These are phyloP conservation scores for Achaetomium macrosporum DNA, from an alignment of 2,329 filamentous ascomycete genomes.

Conservation along the genomic window DNA sequence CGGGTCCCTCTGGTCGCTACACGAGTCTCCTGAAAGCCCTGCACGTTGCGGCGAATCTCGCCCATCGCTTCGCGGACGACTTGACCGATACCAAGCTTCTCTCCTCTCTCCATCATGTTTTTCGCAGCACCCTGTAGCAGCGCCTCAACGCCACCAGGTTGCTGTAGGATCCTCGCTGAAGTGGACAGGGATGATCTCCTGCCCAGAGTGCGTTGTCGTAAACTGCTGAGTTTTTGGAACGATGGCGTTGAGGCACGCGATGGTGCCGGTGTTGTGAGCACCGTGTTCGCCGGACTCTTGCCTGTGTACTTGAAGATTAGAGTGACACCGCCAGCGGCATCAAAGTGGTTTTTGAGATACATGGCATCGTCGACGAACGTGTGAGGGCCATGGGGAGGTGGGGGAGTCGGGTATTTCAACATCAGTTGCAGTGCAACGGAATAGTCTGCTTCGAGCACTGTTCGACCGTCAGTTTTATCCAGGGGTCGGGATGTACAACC, in stretches of 20 bases:
- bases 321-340: conserved; percentile 53
- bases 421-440: conserved; percentile 76
- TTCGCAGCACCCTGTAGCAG: conserved; percentile 72
- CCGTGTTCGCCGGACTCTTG: conserved; percentile 37
- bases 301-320: conserved; percentile 69
- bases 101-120: conserved; percentile 64
- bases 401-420: conserved; percentile 72
- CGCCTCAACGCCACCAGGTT: conserved; percentile 58
- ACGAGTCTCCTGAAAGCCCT: conserved; percentile 56
- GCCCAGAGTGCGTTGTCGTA: conserved; percentile 39
- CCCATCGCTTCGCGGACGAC: conserved; percentile 75
- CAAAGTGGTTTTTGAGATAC: conserved; percentile 62
- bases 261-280: conserved; percentile 14
- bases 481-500: no score
- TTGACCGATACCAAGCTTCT: conserved; percentile 74
- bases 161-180: conserved; percentile 45
- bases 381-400: conserved; percentile 58
- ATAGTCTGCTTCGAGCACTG: conserved; percentile 82
- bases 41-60: conserved; percentile 72
- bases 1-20: conserved; percentile 36
- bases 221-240: conserved; percentile 29
- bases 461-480: conserved; percentile 6
- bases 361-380: conserved; percentile 83
- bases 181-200: conserved; percentile 42
- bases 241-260: conserved; percentile 32